Conservation (phyloP, 352 stramenopile genomes). For the Phytopythium chamaehyphon region DNA sequence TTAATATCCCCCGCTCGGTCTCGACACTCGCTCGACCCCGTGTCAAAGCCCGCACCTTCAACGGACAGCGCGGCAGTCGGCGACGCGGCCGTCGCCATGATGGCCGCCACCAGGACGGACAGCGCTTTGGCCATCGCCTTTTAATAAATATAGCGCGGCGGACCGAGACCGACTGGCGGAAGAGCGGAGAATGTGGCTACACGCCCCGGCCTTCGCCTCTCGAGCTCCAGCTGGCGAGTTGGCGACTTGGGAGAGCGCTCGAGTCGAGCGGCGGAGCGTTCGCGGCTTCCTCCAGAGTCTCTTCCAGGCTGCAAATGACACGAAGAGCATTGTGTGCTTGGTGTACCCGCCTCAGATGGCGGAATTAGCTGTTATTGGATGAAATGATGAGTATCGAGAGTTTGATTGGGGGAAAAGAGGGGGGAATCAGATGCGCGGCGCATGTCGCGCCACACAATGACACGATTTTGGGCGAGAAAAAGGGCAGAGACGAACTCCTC, state of each 20-base stretch:
- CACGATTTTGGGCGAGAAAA: background rate
- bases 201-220: no score
- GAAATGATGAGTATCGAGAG: background rate
- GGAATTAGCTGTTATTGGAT: background rate
- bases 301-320: conserved; percentile 6
- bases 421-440: background rate
- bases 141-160: no score
- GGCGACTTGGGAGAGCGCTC: no score
- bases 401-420: background rate
- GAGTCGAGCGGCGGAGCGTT: background rate
- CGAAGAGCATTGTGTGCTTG: background rate
- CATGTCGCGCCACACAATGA: background rate
- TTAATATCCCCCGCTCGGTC: background rate
- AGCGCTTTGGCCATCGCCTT: no score
- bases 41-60: background rate
- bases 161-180: no score
- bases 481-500: background rate
- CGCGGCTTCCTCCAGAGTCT: background rate
- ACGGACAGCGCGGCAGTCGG: background rate
- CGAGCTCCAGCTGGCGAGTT: no score
- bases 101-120: no score
- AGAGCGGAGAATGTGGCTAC: no score
- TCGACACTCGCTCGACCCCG: no score
- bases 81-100: no score
- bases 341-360: background rate